These are phyloP conservation scores for Parafenestella ontariensis DNA, from an alignment of 2,329 filamentous ascomycete species.

Conservation along the genomic window DNA sequence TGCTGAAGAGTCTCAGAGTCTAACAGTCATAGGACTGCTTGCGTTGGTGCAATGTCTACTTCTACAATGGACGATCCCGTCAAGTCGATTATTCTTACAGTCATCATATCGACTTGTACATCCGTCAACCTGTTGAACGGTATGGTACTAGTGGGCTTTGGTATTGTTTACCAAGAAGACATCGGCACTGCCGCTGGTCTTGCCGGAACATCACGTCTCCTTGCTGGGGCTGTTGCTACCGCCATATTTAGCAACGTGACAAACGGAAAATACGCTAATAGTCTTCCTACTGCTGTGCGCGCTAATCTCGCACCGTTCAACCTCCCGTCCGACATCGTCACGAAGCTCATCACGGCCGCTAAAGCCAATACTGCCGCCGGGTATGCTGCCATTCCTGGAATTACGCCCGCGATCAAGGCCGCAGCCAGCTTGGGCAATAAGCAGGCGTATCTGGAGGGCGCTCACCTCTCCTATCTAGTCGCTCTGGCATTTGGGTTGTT, in stretches of 20 bases:
- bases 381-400: conserved; percentile 36
- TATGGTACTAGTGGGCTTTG: conserved; percentile 40
- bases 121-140: conserved; percentile 39
- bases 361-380: conserved; percentile 31
- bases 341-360: conserved; percentile 30
- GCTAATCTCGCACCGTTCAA: conserved; percentile 25
- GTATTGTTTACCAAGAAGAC: conserved; percentile 39
- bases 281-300: conserved; percentile 21
- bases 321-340: conserved; percentile 17
- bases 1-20: not conserved
- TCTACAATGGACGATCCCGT: conserved; percentile 33
- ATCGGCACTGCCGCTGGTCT: conserved; percentile 42
- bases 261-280: conserved; percentile 34
- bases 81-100: conserved; percentile 36
- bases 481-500: conserved; percentile 40
- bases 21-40: conserved; percentile 21
- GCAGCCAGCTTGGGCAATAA: conserved; percentile 36
- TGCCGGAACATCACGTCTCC: conserved; percentile 36
- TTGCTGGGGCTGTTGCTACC: conserved; percentile 38
- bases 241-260: conserved; percentile 39
- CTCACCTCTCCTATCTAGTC: conserved; percentile 38
- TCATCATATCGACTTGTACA: conserved; percentile 36
- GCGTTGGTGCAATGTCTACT: conserved; percentile 35
- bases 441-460: conserved; percentile 36
- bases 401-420: conserved; percentile 35